Evolutionary conservation across 305 asterid species (phyloP).

Genomic region (Fraxinus velutina): DNA sequence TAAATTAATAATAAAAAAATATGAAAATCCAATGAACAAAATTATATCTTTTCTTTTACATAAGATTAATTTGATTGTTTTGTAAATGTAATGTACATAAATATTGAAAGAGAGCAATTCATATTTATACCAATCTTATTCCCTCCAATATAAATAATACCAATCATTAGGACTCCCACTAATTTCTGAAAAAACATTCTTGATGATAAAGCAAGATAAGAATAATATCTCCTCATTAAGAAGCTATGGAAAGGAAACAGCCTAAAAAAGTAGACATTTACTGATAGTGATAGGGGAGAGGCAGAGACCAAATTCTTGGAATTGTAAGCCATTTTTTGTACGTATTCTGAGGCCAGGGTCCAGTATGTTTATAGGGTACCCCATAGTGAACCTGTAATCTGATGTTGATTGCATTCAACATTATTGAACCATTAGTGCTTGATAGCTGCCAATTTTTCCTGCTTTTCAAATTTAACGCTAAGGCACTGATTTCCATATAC

Average conservation of each 20-base stretch:
- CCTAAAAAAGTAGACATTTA: neutral
- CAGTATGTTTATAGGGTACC: neutral
- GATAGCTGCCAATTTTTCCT: neutral
- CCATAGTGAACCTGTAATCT: neutral
- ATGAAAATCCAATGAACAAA: too few relatives aligned
- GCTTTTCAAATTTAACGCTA: neutral
- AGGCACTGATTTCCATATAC: neutral
- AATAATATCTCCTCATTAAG: neutral
- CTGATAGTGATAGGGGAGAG: neutral
- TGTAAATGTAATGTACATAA: too few relatives aligned
- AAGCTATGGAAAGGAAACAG: neutral
- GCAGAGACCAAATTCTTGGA: neutral
- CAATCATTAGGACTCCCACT: neutral
- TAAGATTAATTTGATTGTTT: too few relatives aligned
- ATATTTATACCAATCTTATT: neutral
- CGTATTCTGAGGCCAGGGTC: neutral
- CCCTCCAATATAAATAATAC: neutral
- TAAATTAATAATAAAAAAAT: too few relatives aligned
- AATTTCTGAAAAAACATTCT: neutral
- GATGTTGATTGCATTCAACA: neutral
- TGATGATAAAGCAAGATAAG: neutral
- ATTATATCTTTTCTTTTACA: too few relatives aligned
- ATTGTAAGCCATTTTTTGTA: neutral
- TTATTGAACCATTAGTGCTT: neutral
- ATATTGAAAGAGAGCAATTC: too few relatives aligned